Evolutionary conservation across 371 early-diverging fungal genomes (phyloP), one percentile per base, ranked within the genome.

Genomic region (Paraphysoderma sedebokerense): DNA sequence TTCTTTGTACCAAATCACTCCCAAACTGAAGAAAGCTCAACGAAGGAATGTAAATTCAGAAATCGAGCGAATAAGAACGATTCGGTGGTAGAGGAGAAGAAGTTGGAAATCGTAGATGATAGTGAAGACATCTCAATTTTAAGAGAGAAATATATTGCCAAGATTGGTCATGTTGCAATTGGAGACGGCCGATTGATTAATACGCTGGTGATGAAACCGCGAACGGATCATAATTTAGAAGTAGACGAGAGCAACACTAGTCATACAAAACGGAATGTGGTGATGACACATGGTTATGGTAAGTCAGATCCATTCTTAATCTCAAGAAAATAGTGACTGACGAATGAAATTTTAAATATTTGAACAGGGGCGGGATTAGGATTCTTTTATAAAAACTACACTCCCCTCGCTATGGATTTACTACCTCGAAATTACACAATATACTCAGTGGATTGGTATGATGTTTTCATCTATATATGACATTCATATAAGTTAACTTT

Each of bases 371-470:
- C 50, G 1, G 50, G 50, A 4, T 34, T 50, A 7, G 50, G 27
- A 12, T 7, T 48, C 15, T 50, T 35, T 26, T 50, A 48, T 34
- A 23, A 30, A 23, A 48, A 11, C 15, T 35, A 44, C 0, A 24
- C 32, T 17, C 15, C 24, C 15, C 11, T 48, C 29, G 38, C 49
- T 6, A 5, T 15, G n/a, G 27, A 5, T 28, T 31, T 42, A 6
- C 27, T 41, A 7, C 48, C 49, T 29, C 39, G 24, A 27, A 30
- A 30, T 17, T 27, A 15, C 49, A 48, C 31, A n/a, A 27, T 52
- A 27, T 52, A 51, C 24, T 38, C 48, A 5, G 19, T 52, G 6
- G 52, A 52, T 44, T 50, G 50, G 50, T n/a, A n/a, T n/a, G n/a
- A n/a, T n/a, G n/a, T n/a, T n/a, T n/a, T n/a, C n/a, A n/a, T n/a